Evolutionary conservation across 2,329 filamentous ascomycete genomes (phyloP).

Genomic region (Epichloe festucae): DNA sequence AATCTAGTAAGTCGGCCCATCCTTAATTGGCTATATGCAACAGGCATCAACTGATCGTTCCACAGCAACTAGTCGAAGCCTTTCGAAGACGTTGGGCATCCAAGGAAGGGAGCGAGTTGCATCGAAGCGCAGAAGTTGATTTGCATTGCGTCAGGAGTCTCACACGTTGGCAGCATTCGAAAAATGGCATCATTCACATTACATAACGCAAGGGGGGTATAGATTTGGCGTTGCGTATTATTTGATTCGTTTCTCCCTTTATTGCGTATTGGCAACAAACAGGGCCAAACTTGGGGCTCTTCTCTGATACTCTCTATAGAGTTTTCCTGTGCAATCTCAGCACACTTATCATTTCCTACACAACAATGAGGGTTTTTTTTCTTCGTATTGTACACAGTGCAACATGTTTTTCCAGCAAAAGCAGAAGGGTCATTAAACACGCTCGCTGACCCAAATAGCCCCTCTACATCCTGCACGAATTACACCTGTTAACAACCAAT

Average conservation of each 20-base stretch:
- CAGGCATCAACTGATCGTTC: neutral
- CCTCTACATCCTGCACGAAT: conserved; percentile 84
- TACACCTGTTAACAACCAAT: conserved; percentile 75
- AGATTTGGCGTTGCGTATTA: neutral
- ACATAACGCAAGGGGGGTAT: neutral
- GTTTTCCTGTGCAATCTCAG: conserved; percentile 1
- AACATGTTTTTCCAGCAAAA: neutral
- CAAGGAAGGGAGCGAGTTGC: neutral
- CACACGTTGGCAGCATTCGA: neutral
- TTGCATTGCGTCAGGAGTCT: conserved; percentile 1
- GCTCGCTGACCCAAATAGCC: conserved; percentile 85
- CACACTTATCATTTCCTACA: neutral
- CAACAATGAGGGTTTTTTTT: no score
- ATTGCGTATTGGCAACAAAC: neutral
- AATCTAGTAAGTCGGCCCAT: conserved; percentile 64
- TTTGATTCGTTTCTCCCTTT: neutral
- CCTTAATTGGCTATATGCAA: no score
- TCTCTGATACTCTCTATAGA: neutral
- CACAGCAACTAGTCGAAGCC: neutral
- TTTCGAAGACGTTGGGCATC: neutral
- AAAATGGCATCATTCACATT: neutral
- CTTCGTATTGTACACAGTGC: no score
- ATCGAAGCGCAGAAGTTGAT: conserved; percentile 19
- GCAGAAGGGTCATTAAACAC: conserved; percentile 33
- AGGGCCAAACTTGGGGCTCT: neutral